These are phyloP conservation scores for Mycosphaerella arachidis DNA, from an alignment of 2,329 filamentous ascomycete genomes.

Conservation along the genomic window DNA sequence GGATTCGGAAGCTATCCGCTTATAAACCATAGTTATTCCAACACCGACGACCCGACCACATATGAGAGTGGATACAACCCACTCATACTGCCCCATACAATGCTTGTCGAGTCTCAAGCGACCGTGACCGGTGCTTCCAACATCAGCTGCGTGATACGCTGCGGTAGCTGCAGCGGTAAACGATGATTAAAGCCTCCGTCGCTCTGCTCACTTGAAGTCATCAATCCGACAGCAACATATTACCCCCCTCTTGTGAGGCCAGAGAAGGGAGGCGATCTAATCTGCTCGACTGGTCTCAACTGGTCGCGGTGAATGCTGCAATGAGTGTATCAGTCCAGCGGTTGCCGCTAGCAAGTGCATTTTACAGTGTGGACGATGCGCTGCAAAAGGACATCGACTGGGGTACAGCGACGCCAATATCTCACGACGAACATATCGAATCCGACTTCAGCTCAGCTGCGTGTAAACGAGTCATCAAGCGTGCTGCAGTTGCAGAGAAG, in stretches of 20 bases:
- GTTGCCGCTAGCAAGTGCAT: conserved; percentile 1
- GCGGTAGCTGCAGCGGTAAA: not conserved
- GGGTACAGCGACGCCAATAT: conserved; percentile 19
- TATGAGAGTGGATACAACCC: not conserved
- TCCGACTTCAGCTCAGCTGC: conserved; percentile 12
- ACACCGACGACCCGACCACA: conserved; percentile 1
- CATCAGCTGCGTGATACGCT: not conserved
- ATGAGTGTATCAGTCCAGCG: conserved; percentile 12
- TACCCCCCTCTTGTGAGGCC: not conserved
- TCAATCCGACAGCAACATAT: no score
- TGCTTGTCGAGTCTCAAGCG: not conserved
- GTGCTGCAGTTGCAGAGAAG: not conserved
- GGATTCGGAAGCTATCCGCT: not conserved
- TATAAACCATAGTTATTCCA: not conserved
- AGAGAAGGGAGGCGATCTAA: not conserved
- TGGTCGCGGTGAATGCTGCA: not conserved
- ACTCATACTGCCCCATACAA: not conserved
- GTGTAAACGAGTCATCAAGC: conserved; percentile 10
- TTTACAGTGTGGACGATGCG: conserved; percentile 3
- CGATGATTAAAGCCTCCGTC: no score
- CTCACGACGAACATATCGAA: conserved; percentile 13
- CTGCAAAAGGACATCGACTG: conserved; percentile 15
- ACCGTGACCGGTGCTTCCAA: not conserved
- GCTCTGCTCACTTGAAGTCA: not conserved
- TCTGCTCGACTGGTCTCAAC: not conserved